Percentiles rank a stretch among this genome's conserved stretches.
phyloP scores from a whole-genome alignment of 2,329 filamentous ascomycete genomes.

The Beauveria australis region DNA sequence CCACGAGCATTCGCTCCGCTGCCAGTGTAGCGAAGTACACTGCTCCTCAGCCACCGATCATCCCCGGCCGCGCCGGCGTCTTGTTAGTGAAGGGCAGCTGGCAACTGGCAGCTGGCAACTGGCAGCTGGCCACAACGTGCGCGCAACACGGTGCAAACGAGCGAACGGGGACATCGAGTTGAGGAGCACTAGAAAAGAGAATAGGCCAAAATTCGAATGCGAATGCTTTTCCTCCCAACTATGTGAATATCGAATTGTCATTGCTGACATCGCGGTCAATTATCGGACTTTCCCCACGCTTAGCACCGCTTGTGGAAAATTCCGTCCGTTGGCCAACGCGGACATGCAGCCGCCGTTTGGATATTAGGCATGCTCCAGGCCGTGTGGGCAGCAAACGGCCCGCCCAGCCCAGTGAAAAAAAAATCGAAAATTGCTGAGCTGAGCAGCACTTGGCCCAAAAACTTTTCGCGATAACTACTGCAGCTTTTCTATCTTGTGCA shows the following conservation, averaged over 20 bases:
- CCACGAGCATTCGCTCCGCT: neutral
- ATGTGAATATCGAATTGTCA: no score
- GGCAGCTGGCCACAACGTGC: constrained; percentile 1
- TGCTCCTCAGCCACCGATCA: neutral
- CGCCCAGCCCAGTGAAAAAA: constrained; percentile 8
- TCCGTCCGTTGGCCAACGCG: neutral
- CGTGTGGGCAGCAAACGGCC: constrained; percentile 10
- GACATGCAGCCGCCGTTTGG: neutral
- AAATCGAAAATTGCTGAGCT: constrained; percentile 10
- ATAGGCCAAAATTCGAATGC: neutral
- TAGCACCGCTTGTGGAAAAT: neutral
- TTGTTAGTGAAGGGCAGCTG: neutral
- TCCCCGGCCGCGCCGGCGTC: no score
- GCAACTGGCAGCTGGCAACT: neutral
- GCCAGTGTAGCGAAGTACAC: neutral
- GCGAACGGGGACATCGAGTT: neutral
- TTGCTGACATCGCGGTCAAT: neutral
- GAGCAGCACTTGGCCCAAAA: constrained; percentile 12
- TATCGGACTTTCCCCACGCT: neutral
- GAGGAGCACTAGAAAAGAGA: neutral
- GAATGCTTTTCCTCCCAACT: neutral
- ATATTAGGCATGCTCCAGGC: neutral
- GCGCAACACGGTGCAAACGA: constrained; percentile 6
- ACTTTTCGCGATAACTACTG: constrained; percentile 12
- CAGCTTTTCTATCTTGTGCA: constrained; percentile 11